Percentiles rank a stretch among this genome's conserved stretches.
phyloP scores from a whole-genome alignment of 495 filamentous ascomycete species.

The Sporormia fimetaria region DNA sequence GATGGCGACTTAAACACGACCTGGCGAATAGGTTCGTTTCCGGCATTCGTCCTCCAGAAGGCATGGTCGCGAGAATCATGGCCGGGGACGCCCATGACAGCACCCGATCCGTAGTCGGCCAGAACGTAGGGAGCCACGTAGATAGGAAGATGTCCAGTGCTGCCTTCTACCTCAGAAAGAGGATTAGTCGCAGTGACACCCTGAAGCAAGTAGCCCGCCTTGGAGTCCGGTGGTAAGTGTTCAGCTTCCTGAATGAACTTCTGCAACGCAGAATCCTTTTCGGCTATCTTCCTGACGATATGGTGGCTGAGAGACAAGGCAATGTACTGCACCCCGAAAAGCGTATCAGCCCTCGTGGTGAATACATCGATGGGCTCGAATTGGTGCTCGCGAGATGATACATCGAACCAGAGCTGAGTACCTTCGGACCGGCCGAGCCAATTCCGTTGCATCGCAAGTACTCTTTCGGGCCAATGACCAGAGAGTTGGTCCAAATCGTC shows the following conservation, averaged over 20 bases:
- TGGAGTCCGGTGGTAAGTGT: constrained; percentile 55
- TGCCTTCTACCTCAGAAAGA: constrained; percentile 36
- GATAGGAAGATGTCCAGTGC: constrained; percentile 51
- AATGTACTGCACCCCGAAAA: constrained; percentile 75
- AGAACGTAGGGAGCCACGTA: constrained; percentile 81
- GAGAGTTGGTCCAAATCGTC: constrained; percentile 57
- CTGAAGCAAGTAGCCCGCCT: constrained; percentile 57
- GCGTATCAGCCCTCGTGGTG: constrained; percentile 72
- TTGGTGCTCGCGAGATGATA: constrained; percentile 26
- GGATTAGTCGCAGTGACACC: constrained; percentile 56
- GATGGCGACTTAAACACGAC: constrained; percentile 5
- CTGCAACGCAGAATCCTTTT: constrained; percentile 47
- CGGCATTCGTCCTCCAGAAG: constrained; percentile 64
- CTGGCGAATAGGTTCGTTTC: constrained; percentile 14
- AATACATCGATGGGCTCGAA: constrained; percentile 53
- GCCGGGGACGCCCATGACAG: constrained; percentile 85
- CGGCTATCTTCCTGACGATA: constrained; percentile 50
- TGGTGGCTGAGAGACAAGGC: constrained; percentile 66
- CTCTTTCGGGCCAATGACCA: constrained; percentile 66
- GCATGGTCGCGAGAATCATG: constrained; percentile 66
- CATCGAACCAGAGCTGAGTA: constrained; percentile 57
- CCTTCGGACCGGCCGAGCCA: constrained; percentile 76
- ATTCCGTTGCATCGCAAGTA: constrained; percentile 73
- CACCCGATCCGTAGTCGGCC: constrained; percentile 75
- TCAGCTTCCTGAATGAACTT: constrained; percentile 55